Base-by-base conservation (phyloP, 176 grass and related monocot genomes). In the Eremochloa ophiuroides region DNA sequence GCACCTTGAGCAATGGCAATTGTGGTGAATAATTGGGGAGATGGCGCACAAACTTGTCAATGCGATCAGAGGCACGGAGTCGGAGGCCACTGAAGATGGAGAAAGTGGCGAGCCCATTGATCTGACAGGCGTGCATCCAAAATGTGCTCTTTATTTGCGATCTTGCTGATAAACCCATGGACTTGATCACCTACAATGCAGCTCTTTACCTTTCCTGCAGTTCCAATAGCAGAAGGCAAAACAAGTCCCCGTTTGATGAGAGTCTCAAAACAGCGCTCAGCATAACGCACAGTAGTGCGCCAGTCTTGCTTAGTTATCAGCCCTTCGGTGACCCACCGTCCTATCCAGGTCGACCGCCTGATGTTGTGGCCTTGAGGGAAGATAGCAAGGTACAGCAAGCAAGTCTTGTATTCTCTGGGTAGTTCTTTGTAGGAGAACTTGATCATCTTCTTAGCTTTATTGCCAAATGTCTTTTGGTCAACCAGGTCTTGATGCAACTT, bases 41-140 rank as follows among this genome's bases (percentile, higher is more conserved):
- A 7, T 4, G 6, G 2, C 1, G 0, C 0, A 69, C 53, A 50
- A 80, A 80, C 1, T 7, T 56, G 0, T 58, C 35, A 3, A 81
- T 81, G 18, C 1, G 31, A 2, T 81, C 50, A 4, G 78, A 70
- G 35, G 65, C 5, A 5, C 79, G 79, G 67, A 71, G 53, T 61
- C 18, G 38, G 0, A 81, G n/a, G 16, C 56, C 27, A 6, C 66
- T 81, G 5, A 42, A 71, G 35, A 81, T 70, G 6, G 79, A 81
- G 66, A 81, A 81, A n/a, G 35, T n/a, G 26, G 48, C 6, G 50
- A 60, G 66, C 79, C 79, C 51, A 74, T 28, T 56, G 72, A n/a
- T 56, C 48, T 22, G 79, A 71, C 1, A 71, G 3, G 0, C 51
- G 65, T 59, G 65, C 27, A 20, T 74, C 16, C 18, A 74, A 10